Base-by-base conservation (phyloP, 345 rosid species). In the Brassica juncea region DNA sequence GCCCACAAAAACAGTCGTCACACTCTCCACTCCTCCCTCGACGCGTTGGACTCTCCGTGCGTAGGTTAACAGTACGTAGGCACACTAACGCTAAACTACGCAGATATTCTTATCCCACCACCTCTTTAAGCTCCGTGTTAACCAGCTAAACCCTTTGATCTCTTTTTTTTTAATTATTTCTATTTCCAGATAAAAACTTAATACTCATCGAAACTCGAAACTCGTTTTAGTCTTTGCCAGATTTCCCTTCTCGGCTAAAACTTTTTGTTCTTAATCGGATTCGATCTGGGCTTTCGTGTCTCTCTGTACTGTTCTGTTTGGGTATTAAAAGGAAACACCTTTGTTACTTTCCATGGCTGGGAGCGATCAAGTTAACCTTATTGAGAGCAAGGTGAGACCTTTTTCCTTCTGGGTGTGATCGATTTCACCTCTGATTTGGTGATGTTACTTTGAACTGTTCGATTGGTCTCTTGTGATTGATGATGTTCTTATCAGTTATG, bases 371-470 rank as follows among this genome's bases (percentile, higher is more conserved):
- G 88, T 89, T 61, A 87, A 85, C 75, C 84, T 88, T 72, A 89
- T 83, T 57, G 98, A 93, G 72, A 89, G 94, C 83, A 90, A 74
- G 94, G 97, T 93, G 11, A 82, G 71, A 77, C 75, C 75, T 62
- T 6, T 3, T 2, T 14, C 3, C 8, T 55, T 6, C 2, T 49
- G 60, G 6, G 1, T 12, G 34, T 59, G 30, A 27, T 27, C 30
- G 30, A 27, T 27, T 27, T 27, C 30, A 27, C 30, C 30, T 27
- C 54, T 42, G 19, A 8, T 58, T 11, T 61, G 27, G 31, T 62
- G 65, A 42, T 80, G 31, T 54, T 54, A 58, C 55, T 67, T 60
- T 9, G 1, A 23, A 25, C 23, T 39, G n/a, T 58, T 37, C 0
- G 10, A 35, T 77, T 77, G 60, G 70, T 81, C 35, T 77, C 55